Base-by-base conservation (phyloP, 805 yeast genomes). In the Priceomyces haplophilus region DNA sequence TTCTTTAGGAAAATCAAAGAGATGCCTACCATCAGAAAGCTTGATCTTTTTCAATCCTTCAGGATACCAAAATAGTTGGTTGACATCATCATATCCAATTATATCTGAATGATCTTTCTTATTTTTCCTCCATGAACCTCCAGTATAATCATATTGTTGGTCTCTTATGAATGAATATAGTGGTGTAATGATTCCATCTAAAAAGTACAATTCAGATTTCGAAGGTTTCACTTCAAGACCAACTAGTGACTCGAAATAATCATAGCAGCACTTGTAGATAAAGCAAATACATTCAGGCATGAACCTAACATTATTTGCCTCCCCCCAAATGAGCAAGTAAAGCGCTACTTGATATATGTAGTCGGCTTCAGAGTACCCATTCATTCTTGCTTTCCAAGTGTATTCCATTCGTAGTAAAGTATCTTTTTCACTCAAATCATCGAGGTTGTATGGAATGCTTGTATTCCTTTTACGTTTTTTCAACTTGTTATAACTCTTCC, bases 341-440 rank as follows among this genome's bases (percentile, higher is more conserved):
- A 83, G 73, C 36, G 83, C 85, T 48, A 84, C 61, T 63, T 80
- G 90, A 43, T 79, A 71, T 3, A 80, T 75, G 64, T 84, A 78
- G 49, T 85, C 87, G 23, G 61, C 64, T 3, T 79, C 76, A 0
- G 78, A 58, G 43, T 74, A 68, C 24, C 58, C 58, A 49, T 71
- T 73, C 88, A 86, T 85, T 53, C 73, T 73, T 12, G 66, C 48
- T 55, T 79, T 82, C 96, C 96, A 88, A 50, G 82, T 75, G 59
- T 51, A 52, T 23, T 64, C 65, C 44, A 61, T 45, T 1, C 48
- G 56, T 16, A 52, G 41, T 10, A 45, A 23, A n/a, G 48, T 42
- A 11, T 50, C 47, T 12, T 47, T 43, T 32, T 56, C 55, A 16
- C 49, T 51, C 37, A 48, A 44, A 30, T 52, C 54, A 30, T 46